These are phyloP conservation scores for Tetrahymena thermophila DNA, from an alignment of 73 alveolate species.

Conservation along the genomic window DNA sequence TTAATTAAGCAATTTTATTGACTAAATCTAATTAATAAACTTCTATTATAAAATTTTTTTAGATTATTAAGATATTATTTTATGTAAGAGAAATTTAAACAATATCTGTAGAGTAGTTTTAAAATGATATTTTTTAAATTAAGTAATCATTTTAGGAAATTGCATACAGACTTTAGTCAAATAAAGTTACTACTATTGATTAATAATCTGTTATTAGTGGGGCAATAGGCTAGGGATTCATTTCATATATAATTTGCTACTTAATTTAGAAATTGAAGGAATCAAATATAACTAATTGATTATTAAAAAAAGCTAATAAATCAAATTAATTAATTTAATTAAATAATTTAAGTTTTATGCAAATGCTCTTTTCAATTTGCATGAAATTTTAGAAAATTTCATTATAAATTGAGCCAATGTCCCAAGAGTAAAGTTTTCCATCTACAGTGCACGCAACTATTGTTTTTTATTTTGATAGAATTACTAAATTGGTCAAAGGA, in stretches of 20 bases:
- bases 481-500: not conserved
- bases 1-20: not conserved
- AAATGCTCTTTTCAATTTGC: not conserved
- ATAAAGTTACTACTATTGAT: not conserved
- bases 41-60: not conserved
- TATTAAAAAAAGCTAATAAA: not conserved
- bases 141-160: not conserved
- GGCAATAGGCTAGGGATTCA: not conserved
- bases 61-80: not conserved
- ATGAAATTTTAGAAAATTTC: not conserved
- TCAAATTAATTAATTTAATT: not conserved
- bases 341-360: not conserved
- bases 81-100: not conserved
- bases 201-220: not conserved
- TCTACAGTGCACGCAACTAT: not conserved
- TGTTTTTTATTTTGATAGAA: not conserved
- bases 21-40: not conserved
- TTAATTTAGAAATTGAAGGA: not conserved
- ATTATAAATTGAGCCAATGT: not conserved
- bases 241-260: not conserved
- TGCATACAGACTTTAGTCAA: not conserved
- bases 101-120: not conserved
- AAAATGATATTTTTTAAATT: not conserved
- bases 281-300: not conserved
- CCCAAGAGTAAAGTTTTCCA: not conserved